Evolutionary conservation across 768 basidiomycete species (phyloP), one percentile per base, ranked within the genome.

Genomic region (Xerocomus spinulosus): DNA sequence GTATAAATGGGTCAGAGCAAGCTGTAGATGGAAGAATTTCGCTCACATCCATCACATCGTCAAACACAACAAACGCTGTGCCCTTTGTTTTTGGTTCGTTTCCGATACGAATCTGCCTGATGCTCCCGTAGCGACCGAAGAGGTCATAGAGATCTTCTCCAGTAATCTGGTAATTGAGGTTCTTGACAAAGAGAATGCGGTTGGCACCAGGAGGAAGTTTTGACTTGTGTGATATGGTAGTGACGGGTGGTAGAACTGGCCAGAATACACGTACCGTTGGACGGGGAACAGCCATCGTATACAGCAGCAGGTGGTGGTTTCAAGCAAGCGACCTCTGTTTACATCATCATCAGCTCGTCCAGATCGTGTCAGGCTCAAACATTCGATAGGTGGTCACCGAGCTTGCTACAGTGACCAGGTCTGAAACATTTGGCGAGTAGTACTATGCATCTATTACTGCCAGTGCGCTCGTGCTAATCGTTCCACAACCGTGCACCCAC

Each of bases 101-200:
- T 40, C 95, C 95, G 54, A 96, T 83, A 53, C 95, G 82, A 53
- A 99, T 85, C 69, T 99, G 95, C 42, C 95, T 84, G 57, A 99
- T 89, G 59, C 89, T 89, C 39, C 95, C 95, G 72, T 98, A 99
- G 54, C 92, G 89, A 46, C 93, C 95, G 59, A 99, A 98, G 53
- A 98, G 75, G 72, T 98, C 95, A 68, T 97, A 97, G 57, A 97
- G 68, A 68, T 97, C 93, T 52, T 92, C 88, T 44, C 93, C 93
- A 26, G 84, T 92, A 56, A 92, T 92, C 67, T 84, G 83, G 70
- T 93, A 94, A 68, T 88, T 92, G 45, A 95, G 70, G 62, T 95
- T 95, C 69, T 94, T 94, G 23, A 93, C 89, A 59, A 92, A 95
- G 35, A 95, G 78, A 46, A 95, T 90, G 38, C 92, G 81, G 63